Percentiles rank a stretch among this genome's conserved stretches.
Evolutionary conservation across 129 eudicot genomes (phyloP).

Genomic region (Arctium minus): DNA sequence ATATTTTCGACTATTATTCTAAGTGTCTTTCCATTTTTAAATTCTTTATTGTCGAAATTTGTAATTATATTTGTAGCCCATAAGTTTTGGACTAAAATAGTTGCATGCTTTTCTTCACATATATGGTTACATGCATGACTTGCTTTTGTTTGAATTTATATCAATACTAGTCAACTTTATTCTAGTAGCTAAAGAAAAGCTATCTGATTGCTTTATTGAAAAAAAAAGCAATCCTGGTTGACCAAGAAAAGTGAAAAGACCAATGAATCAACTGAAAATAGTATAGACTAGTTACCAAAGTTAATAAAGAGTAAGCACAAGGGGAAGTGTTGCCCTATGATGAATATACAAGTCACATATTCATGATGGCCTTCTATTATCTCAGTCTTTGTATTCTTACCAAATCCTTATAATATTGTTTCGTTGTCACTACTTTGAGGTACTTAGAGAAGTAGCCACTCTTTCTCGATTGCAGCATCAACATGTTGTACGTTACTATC

Average conservation of each 20-base stretch:
- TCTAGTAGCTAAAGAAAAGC: neutral
- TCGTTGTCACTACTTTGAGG: conserved; percentile 24
- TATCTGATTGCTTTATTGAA: neutral
- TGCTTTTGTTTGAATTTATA: too few relatives aligned
- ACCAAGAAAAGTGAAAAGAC: neutral
- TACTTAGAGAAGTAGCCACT: conserved; percentile 90
- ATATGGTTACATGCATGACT: too few relatives aligned
- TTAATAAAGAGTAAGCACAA: neutral
- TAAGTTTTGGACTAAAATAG: too few relatives aligned
- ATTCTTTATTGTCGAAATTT: too few relatives aligned
- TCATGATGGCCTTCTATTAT: neutral
- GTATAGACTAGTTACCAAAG: neutral
- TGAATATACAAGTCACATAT: neutral
- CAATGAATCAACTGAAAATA: neutral
- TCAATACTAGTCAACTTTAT: too few relatives aligned
- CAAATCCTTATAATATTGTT: conserved; percentile 8
- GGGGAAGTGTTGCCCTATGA: neutral
- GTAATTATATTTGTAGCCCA: too few relatives aligned
- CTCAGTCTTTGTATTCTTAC: neutral
- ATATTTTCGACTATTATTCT: neutral
- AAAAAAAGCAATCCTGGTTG: neutral
- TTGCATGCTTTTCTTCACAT: too few relatives aligned
- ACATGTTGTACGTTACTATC: conserved; percentile 95
- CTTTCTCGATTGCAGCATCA: conserved; percentile 97
- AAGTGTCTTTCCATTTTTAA: neutral